Conservation (phyloP, 768 basidiomycete genomes). For the Leccinum uliginosum region DNA sequence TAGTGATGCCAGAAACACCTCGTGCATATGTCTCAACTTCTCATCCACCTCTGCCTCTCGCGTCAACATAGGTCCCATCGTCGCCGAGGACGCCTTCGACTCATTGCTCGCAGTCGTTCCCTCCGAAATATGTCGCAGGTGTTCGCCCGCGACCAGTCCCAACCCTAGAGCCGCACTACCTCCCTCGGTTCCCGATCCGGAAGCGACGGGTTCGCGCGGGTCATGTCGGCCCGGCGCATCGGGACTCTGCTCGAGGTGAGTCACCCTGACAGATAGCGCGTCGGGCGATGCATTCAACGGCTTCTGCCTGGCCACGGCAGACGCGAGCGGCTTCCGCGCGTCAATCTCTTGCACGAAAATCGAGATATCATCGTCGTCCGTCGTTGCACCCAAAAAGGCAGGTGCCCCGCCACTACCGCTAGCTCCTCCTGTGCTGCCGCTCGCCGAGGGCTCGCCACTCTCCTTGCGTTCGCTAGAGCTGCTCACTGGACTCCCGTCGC, state of each 20-base stretch:
- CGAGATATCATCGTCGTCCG: constrained; percentile 76
- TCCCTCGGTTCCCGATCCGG: constrained; percentile 6
- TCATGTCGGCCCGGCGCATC: constrained; percentile 1
- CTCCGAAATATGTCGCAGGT: constrained; percentile 16
- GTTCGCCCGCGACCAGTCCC: constrained; percentile 17
- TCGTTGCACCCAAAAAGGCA: constrained; percentile 44
- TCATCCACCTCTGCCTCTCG: constrained; percentile 64
- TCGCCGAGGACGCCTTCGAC: constrained; percentile 23
- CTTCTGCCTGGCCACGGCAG: constrained; percentile 15
- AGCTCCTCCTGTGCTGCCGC: constrained; percentile 19
- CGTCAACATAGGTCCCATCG: constrained; percentile 55
- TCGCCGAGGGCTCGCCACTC: constrained; percentile 13
- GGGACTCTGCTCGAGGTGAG: constrained; percentile 4
- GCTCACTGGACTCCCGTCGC: constrained; percentile 30
- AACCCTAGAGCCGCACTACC: constrained; percentile 6
- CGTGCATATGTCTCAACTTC: constrained; percentile 61
- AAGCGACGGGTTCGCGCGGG: not conserved
- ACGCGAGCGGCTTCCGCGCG: constrained; percentile 54
- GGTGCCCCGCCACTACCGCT: constrained; percentile 20
- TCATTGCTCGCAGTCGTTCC: constrained; percentile 15
- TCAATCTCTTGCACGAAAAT: constrained; percentile 77
- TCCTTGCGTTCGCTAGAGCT: constrained; percentile 18
- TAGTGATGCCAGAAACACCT: constrained; percentile 59
- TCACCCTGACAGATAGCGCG: not conserved
- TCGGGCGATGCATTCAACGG: not conserved